Conservation (phyloP, 225 moss, liverwort and hornwort genomes). For the Lunularia cruciata region DNA sequence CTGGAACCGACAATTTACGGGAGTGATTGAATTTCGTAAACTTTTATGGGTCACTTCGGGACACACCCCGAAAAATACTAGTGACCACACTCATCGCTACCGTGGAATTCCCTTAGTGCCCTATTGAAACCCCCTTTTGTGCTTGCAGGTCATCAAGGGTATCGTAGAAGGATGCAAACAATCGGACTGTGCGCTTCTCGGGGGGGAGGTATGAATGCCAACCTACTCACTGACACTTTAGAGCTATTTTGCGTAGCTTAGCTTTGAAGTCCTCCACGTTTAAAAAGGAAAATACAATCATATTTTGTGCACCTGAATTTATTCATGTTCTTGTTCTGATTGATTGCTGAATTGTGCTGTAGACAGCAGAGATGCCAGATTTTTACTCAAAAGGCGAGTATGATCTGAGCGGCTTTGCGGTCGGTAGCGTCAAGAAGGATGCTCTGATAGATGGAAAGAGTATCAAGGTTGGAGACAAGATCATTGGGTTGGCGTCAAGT, state of each 20-base stretch:
- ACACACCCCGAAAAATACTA: too few species aligned
- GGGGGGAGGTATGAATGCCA: slow-evolving; percentile 59
- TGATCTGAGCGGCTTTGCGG: slow-evolving; percentile 88
- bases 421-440: slow-evolving; percentile 88
- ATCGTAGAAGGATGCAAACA: slow-evolving; percentile 86
- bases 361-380: slow-evolving; percentile 95
- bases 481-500: slow-evolving; percentile 54
- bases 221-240: too few species aligned
- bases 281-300: too few species aligned
- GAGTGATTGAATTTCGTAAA: too few species aligned
- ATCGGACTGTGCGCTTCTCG: slow-evolving; percentile 79
- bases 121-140: neutral
- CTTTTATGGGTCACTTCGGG: too few species aligned
- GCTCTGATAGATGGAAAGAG: slow-evolving; percentile 74
- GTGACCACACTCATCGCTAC: too few species aligned
- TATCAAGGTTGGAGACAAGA: slow-evolving; percentile 60
- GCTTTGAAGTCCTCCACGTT: too few species aligned
- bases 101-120: too few species aligned
- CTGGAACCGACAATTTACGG: too few species aligned
- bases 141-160: slow-evolving; percentile 76
- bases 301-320: too few species aligned
- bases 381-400: slow-evolving; percentile 85
- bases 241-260: too few species aligned
- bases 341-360: neutral
- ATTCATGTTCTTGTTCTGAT: neutral